Conservation (phyloP, 331 rosid species). For the Quercus phellos region DNA sequence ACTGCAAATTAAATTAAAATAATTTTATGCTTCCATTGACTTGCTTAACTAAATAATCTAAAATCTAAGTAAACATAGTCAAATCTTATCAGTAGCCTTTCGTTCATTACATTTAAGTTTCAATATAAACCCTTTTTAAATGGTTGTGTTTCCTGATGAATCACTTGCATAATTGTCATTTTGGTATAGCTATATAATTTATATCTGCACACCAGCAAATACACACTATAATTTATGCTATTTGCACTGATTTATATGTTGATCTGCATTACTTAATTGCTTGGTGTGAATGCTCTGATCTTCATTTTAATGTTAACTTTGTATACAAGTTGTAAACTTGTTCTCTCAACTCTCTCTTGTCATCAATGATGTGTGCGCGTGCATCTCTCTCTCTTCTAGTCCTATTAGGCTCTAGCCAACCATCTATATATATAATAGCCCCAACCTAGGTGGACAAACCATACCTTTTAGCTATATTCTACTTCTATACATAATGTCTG, state of each 20-base stretch:
- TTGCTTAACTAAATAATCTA: constrained; percentile 17
- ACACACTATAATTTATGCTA: constrained; percentile 14
- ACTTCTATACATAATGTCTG: constrained; percentile 48
- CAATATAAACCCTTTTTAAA: not conserved
- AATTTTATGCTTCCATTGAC: constrained; percentile 10
- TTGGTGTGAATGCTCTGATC: constrained; percentile 25
- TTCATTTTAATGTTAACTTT: constrained; percentile 6
- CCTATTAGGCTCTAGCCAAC: constrained; percentile 27
- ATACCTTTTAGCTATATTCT: constrained; percentile 40
- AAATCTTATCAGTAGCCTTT: not conserved
- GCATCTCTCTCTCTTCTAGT: constrained; percentile 1
- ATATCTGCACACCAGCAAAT: not conserved
- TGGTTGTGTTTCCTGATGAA: not conserved
- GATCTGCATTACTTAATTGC: not conserved
- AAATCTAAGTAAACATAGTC: constrained; percentile 2
- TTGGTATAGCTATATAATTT: not conserved
- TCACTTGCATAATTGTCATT: not conserved
- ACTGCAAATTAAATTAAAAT: constrained; percentile 33
- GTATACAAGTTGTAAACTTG: not conserved
- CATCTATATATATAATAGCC: constrained; percentile 42
- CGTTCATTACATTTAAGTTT: not conserved
- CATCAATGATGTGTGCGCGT: not conserved
- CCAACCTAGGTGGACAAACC: constrained; percentile 46
- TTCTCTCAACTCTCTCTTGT: constrained; percentile 22
- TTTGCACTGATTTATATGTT: constrained; percentile 10